These are phyloP conservation scores for Chrysochromulina tobinii DNA, from an alignment of 78 protist species.

Conservation along the genomic window DNA sequence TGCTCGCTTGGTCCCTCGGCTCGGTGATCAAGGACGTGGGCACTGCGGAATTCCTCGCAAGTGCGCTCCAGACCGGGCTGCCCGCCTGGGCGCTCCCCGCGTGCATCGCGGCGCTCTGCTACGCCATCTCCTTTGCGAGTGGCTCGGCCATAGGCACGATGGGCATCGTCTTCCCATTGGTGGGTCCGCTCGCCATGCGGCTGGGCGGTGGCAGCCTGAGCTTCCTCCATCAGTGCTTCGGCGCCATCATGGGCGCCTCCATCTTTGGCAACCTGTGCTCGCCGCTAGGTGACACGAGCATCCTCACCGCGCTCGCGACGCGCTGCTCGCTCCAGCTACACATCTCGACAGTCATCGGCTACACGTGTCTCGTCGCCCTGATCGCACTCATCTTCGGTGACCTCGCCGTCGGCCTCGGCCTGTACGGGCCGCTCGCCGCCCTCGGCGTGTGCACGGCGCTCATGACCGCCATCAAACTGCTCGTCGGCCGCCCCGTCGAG, in stretches of 20 bases:
- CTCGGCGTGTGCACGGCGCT: too few species aligned
- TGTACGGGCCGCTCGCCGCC: too few species aligned
- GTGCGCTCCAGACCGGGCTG: not conserved
- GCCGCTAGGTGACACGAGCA: not conserved
- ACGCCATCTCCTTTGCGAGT: not conserved
- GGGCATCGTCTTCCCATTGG: slow-evolving; percentile 17
- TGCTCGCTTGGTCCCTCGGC: slow-evolving; percentile 37
- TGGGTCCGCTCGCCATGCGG: not conserved
- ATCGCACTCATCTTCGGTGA: not conserved
- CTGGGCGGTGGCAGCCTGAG: not conserved
- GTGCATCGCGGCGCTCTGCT: not conserved
- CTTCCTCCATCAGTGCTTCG: not conserved
- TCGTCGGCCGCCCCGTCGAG: too few species aligned
- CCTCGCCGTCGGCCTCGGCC: not conserved
- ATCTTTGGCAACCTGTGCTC: not conserved
- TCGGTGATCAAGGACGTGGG: not conserved
- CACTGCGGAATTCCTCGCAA: not conserved
- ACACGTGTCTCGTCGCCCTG: not conserved
- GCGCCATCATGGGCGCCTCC: not conserved
- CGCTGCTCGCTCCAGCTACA: not conserved
- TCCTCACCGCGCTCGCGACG: not conserved
- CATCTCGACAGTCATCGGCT: not conserved
- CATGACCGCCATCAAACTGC: too few species aligned
- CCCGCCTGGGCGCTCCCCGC: not conserved
- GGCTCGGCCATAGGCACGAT: slow-evolving; percentile 11